Conservation (phyloP, 2,329 filamentous ascomycete genomes). For the Penicillium sp. region DNA sequence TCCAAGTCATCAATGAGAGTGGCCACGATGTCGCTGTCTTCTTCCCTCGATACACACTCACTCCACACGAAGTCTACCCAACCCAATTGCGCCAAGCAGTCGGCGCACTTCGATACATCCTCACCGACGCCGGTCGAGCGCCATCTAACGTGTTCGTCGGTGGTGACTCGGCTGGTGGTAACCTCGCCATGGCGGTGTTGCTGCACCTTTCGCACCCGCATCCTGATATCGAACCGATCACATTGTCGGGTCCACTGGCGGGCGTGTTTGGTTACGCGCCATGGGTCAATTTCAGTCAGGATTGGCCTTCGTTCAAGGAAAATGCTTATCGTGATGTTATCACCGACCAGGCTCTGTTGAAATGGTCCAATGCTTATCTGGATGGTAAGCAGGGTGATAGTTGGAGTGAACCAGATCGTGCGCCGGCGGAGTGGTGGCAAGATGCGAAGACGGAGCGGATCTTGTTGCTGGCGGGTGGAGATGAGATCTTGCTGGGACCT, state of each 20-base stretch:
- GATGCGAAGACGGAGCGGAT: slow-evolving; percentile 53
- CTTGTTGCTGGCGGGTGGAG: slow-evolving; percentile 56
- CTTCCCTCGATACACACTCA: slow-evolving; percentile 59
- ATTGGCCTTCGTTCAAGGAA: slow-evolving; percentile 45
- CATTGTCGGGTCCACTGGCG: slow-evolving; percentile 42
- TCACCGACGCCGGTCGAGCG: slow-evolving; percentile 35
- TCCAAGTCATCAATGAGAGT: slow-evolving; percentile 42
- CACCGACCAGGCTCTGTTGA: slow-evolving; percentile 35
- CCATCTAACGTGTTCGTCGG: slow-evolving; percentile 42
- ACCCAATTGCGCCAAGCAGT: slow-evolving; percentile 45
- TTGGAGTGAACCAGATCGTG: slow-evolving; percentile 57
- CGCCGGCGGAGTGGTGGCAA: slow-evolving; percentile 57
- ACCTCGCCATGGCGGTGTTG: slow-evolving; percentile 40
- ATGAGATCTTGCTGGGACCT: slow-evolving; percentile 56
- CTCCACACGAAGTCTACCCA: slow-evolving; percentile 46
- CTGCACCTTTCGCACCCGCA: slow-evolving; percentile 56
- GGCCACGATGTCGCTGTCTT: slow-evolving; percentile 54
- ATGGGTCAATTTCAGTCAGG: slow-evolving; percentile 56
- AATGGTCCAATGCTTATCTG: slow-evolving; percentile 55
- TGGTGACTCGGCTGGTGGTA: slow-evolving; percentile 48
- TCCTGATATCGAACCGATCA: slow-evolving; percentile 50
- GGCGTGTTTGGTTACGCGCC: slow-evolving; percentile 59
- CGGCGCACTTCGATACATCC: slow-evolving; percentile 44
- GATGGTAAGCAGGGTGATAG: slow-evolving; percentile 43
- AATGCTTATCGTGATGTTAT: slow-evolving; percentile 58